Conservation (phyloP, 331 rosid species). For the Rhamnella rubrinervis region DNA sequence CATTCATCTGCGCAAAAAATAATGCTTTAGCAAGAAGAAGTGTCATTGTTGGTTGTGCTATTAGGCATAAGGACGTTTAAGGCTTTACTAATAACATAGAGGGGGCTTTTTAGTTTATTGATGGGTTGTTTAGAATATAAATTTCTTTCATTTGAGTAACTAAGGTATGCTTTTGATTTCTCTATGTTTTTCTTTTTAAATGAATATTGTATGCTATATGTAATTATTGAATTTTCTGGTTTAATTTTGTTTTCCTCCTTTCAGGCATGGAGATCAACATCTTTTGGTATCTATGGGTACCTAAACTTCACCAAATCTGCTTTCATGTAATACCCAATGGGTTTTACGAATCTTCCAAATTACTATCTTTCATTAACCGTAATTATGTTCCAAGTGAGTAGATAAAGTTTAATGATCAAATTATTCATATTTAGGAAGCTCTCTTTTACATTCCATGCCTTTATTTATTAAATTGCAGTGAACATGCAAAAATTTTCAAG, state of each 20-base stretch:
- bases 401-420: neutral
- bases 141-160: no score
- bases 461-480: slow-evolving; percentile 32
- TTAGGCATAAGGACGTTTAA: no score
- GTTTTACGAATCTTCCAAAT: no score
- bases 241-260: neutral
- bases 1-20: no score
- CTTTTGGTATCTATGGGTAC: slow-evolving; percentile 75
- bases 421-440: no score
- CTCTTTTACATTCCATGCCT: neutral
- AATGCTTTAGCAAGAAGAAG: no score
- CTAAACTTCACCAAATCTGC: slow-evolving; percentile 86
- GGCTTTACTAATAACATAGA: no score
- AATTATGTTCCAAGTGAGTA: neutral
- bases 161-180: slow-evolving; percentile 34
- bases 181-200: neutral
- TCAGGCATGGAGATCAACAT: slow-evolving; percentile 77
- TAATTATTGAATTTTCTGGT: no score
- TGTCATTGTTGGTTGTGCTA: no score
- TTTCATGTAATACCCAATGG: slow-evolving; percentile 48
- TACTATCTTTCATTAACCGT: neutral
- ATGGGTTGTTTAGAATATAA: no score
- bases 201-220: neutral
- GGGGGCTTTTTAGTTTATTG: no score
- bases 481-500: slow-evolving; percentile 75